phyloP scores from a whole-genome alignment of 192 early-diverging fungal species.

The Cetraspora pellucida region DNA sequence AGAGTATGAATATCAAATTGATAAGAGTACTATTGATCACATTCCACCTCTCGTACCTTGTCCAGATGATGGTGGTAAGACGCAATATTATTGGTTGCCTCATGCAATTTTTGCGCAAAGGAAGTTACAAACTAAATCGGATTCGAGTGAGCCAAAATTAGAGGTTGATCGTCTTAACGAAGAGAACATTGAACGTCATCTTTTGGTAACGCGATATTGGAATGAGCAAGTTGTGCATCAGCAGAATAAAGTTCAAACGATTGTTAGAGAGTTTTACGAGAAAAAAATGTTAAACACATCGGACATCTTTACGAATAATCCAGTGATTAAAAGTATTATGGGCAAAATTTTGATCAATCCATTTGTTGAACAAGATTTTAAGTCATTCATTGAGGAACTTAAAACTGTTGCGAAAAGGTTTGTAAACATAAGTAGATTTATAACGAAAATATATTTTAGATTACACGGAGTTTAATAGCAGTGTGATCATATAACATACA shows the following conservation, averaged over 20 bases:
- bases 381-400: neutral
- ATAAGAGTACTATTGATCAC: neutral
- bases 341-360: neutral
- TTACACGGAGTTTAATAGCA: neutral
- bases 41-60: neutral
- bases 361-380: neutral
- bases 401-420: neutral
- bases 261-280: neutral
- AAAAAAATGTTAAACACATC: neutral
- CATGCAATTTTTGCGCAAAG: neutral
- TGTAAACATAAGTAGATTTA: neutral
- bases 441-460: neutral
- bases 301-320: neutral
- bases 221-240: neutral
- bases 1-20: neutral
- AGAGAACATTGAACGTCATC: neutral
- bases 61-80: slow-evolving; percentile 13
- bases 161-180: neutral
- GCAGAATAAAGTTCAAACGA: neutral
- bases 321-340: neutral
- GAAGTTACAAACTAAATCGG: neutral
- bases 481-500: too few species aligned
- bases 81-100: slow-evolving; percentile 19
- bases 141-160: neutral
- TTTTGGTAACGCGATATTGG: slow-evolving; percentile 3